phyloP scores from a whole-genome alignment of 768 basidiomycete species.

The Pisolithus orientalis region DNA sequence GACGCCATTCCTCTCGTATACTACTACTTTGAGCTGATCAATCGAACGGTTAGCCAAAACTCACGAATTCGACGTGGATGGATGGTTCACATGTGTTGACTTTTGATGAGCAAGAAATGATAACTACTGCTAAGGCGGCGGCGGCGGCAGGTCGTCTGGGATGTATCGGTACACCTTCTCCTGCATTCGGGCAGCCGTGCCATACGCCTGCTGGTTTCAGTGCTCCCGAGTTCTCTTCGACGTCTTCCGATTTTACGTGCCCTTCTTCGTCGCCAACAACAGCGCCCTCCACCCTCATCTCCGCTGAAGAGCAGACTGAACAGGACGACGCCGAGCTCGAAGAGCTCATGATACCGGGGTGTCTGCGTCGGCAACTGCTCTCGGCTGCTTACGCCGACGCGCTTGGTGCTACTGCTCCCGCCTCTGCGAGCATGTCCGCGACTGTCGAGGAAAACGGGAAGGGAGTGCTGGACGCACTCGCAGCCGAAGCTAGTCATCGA shows the following conservation, averaged over 20 bases:
- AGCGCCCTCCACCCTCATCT: not conserved
- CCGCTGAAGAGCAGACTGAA: slow-evolving; percentile 12
- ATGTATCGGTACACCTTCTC: too few species aligned
- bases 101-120: slow-evolving; percentile 13
- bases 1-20: too few species aligned
- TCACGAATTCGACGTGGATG: slow-evolving; percentile 29
- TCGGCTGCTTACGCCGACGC: too few species aligned
- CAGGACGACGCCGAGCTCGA: slow-evolving; percentile 18
- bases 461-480: slow-evolving; percentile 22
- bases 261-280: not conserved
- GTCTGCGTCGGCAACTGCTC: not conserved
- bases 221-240: too few species aligned
- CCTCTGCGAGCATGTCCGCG: too few species aligned
- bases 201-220: too few species aligned
- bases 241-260: too few species aligned
- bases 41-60: not conserved
- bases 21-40: not conserved
- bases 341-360: not conserved
- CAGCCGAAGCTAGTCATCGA: not conserved
- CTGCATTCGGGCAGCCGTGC: too few species aligned
- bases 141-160: not conserved
- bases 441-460: not conserved
- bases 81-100: slow-evolving; percentile 17
- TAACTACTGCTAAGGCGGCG: slow-evolving; percentile 5
- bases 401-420: too few species aligned